phyloP scores from a whole-genome alignment of 2,329 filamentous ascomycete genomes.

The Penicillium sp. region DNA sequence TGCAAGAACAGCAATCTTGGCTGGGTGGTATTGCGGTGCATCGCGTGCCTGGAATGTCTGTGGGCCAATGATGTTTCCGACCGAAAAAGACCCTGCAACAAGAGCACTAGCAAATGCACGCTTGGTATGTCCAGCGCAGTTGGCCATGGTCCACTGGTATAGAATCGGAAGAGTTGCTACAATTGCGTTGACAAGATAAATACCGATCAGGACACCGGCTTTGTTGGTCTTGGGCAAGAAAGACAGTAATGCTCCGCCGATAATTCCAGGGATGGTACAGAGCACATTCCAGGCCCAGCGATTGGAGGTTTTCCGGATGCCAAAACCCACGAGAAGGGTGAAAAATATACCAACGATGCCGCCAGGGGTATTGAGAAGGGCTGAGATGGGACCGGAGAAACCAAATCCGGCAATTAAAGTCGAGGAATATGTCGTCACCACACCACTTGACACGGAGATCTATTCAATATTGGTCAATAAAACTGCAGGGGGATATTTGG shows the following conservation, averaged over 20 bases:
- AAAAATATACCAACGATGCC: conserved; percentile 46
- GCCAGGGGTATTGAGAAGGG: conserved; percentile 47
- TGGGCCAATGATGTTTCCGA: conserved; percentile 50
- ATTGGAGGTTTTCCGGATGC: conserved; percentile 41
- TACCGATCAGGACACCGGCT: conserved; percentile 45
- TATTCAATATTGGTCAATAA: conserved; percentile 23
- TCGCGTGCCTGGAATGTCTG: conserved; percentile 47
- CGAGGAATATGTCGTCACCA: conserved; percentile 47
- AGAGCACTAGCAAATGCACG: conserved; percentile 51
- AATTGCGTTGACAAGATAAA: conserved; percentile 49
- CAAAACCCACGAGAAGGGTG: conserved; percentile 42
- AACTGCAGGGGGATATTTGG: background rate
- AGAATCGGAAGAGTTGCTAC: conserved; percentile 47
- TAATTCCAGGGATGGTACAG: conserved; percentile 49
- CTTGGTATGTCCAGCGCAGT: conserved; percentile 53
- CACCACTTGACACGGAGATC: conserved; percentile 46
- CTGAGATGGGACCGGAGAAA: conserved; percentile 45
- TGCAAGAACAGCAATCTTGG: conserved; percentile 44
- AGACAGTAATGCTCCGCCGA: conserved; percentile 44
- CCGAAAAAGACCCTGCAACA: conserved; percentile 46
- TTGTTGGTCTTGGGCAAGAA: conserved; percentile 42
- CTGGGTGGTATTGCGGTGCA: conserved; percentile 45
- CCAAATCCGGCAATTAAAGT: conserved; percentile 46
- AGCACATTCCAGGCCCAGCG: conserved; percentile 46
- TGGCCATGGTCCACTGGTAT: conserved; percentile 50